Evolutionary conservation across 2,329 filamentous ascomycete species (phyloP), one percentile per base, ranked within the genome.

Genomic region (Ceratocystis lukuohia): DNA sequence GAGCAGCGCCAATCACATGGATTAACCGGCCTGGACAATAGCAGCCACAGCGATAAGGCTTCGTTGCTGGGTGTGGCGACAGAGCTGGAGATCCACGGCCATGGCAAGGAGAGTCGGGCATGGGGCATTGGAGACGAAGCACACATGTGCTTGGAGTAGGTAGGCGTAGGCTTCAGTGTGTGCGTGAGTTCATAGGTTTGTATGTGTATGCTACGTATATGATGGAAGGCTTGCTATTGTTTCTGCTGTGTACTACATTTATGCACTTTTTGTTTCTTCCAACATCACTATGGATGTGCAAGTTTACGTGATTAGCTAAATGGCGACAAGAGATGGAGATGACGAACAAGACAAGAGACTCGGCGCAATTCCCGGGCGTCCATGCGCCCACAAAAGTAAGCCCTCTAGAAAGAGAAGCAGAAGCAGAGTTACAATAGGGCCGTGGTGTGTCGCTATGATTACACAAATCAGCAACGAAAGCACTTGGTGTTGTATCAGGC

Each of bases 101-200:
- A 80, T 69, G 75, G 79, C 69, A 78, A 76, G 72, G 84, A 82
- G 70, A 85, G 77, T 70, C 82, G 75, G 2, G 82, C 84, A 71
- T 91, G 91, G 86, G 89, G 89, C 0, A 82, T 95, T 62, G 88
- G 89, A 0, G 91, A 96, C 73, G 91, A 96, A 72, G 85, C 88
- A 28, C 81, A 87, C 71, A 94, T 96, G 88, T 88, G 85, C 41
- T 77, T 96, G 70, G 90, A 93, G 74, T 93, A 74, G 37, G 37
- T 30, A 41, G 50, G 41, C 28, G 5, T 44, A 44, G 22, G 22
- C 37, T 53, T n/a, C 46, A 44, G 44, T 62, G 44, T 66, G 45
- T 53, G 30, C 48, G 33, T 61, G 44, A 22, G 30, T 59, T 15
- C 17, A 41, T 41, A 41, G 37, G 37, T 41, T 41, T 41, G 37